phyloP scores from a whole-genome alignment of 2,329 filamentous ascomycete species.

The Neofusicoccum parvum region DNA sequence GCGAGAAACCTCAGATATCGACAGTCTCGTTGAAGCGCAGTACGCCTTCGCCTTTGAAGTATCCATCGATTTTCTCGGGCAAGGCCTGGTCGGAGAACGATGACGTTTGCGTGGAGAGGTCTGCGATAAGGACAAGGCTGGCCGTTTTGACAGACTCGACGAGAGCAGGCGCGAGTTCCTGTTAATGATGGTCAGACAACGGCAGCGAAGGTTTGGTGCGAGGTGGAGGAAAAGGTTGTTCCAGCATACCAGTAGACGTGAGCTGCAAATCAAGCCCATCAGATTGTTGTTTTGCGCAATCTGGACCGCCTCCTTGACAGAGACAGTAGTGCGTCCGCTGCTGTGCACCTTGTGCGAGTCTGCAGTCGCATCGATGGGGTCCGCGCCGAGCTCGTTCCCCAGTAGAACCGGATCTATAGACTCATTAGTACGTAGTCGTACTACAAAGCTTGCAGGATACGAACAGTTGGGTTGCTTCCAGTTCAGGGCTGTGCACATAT shows the following conservation, averaged over 20 bases:
- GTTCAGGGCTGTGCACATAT: conserved; percentile 90
- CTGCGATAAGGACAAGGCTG: conserved; percentile 86
- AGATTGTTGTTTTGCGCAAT: conserved; percentile 96
- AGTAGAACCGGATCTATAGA: conserved; percentile 78
- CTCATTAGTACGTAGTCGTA: not conserved
- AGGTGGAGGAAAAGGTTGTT: conserved; percentile 25
- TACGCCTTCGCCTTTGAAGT: conserved; percentile 83
- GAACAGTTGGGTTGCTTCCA: conserved; percentile 98
- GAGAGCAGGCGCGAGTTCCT: conserved; percentile 92
- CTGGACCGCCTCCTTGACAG: conserved; percentile 91
- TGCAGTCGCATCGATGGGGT: conserved; percentile 46
- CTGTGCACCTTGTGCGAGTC: conserved; percentile 51
- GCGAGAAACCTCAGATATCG: conserved; percentile 38
- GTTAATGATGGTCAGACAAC: conserved; percentile 4
- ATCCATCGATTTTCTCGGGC: conserved; percentile 82
- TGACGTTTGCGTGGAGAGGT: conserved; percentile 67
- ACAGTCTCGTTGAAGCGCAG: conserved; percentile 92
- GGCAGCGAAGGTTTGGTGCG: not conserved
- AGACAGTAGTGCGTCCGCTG: conserved; percentile 74
- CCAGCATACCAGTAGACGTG: conserved; percentile 72
- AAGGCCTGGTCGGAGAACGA: conserved; percentile 59
- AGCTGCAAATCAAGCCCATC: conserved; percentile 94
- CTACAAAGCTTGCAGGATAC: conserved; percentile 30
- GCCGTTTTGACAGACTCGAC: conserved; percentile 93
- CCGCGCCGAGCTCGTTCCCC: conserved; percentile 84